Base-by-base conservation (phyloP, 139 green algal species). In the Chlorella sp. region DNA sequence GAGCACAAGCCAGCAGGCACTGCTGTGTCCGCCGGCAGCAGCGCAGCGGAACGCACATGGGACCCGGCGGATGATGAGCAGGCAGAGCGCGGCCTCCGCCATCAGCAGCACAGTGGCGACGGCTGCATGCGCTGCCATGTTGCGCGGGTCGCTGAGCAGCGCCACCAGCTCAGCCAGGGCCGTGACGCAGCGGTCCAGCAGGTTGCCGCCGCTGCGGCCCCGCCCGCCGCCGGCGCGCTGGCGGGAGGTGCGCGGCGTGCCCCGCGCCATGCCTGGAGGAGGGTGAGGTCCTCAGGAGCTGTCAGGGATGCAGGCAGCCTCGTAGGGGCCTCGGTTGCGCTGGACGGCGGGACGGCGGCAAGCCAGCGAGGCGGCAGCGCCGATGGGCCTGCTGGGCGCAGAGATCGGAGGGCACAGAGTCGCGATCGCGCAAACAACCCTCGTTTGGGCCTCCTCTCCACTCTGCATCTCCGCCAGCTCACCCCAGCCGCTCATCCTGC, bases 31-130 rank as follows among this genome's bases (percentile, higher is more conserved):
- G 32, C 79, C 9, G 38, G 32, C 28, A 21, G 15, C 56, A 57
- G 39, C 30, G 7, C 25, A 18, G 80, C 88, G 78, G n/a, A 88
- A 70, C 83, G 62, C 79, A 90, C 87, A 90, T 55, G 87, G 80
- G 51, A 92, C 83, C 3, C 74, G 74, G 26, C 64, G 65, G 15
- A 94, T 84, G 74, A 94, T 91, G 62, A 89, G 34, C 21, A 57
- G n/a, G 62, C 75, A 90, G 0, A 93, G 55, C 30, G 74, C 60
- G 1, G 85, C 71, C 69, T 94, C 91, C 0, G 7, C 28, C 5
- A 83, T 23, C 62, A 93, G 79, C 21, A 94, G 74, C 34, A 79
- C 11, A 1, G 56, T 12, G 2, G 82, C 81, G 6, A 89, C n/a
- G 0, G 23, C 17, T 3, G 62, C n/a, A n/a, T 82, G 83, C 3